phyloP scores from a whole-genome alignment of 2,329 filamentous ascomycete species.

The Cladorrhinum sp. region DNA sequence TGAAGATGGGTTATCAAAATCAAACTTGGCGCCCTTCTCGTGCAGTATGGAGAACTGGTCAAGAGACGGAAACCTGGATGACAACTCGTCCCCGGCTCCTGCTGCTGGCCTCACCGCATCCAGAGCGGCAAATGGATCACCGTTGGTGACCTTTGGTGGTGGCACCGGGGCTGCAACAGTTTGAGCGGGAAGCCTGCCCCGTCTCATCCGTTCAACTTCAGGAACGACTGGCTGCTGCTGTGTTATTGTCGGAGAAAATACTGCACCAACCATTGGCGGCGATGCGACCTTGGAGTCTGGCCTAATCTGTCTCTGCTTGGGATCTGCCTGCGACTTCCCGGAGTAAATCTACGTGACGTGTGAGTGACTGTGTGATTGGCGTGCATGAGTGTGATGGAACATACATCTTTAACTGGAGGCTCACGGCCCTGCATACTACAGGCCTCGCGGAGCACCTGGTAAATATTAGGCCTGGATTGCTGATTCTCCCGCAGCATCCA shows the following conservation, averaged over 20 bases:
- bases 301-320: constrained; percentile 52
- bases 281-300: constrained; percentile 50
- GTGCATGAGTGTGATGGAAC: not conserved
- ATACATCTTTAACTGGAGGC: constrained; percentile 83
- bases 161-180: constrained; percentile 50
- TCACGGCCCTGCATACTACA: constrained; percentile 86
- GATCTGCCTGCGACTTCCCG: constrained; percentile 60
- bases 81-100: constrained; percentile 71
- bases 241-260: constrained; percentile 68
- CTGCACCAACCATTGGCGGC: constrained; percentile 69
- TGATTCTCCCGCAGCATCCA: constrained; percentile 89
- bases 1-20: constrained; percentile 64
- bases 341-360: constrained; percentile 63
- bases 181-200: constrained; percentile 65
- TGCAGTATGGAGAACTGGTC: constrained; percentile 91
- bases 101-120: constrained; percentile 59
- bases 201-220: constrained; percentile 89
- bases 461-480: constrained; percentile 79
- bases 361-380: constrained; percentile 17
- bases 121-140: constrained; percentile 87
- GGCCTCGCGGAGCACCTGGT: constrained; percentile 82
- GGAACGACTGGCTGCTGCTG: constrained; percentile 72
- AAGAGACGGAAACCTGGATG: constrained; percentile 80
- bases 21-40: constrained; percentile 78
- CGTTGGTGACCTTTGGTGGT: constrained; percentile 64